Evolutionary conservation across 31 red algal species (phyloP).

Genomic region (Porphyra umbilicalis): DNA sequence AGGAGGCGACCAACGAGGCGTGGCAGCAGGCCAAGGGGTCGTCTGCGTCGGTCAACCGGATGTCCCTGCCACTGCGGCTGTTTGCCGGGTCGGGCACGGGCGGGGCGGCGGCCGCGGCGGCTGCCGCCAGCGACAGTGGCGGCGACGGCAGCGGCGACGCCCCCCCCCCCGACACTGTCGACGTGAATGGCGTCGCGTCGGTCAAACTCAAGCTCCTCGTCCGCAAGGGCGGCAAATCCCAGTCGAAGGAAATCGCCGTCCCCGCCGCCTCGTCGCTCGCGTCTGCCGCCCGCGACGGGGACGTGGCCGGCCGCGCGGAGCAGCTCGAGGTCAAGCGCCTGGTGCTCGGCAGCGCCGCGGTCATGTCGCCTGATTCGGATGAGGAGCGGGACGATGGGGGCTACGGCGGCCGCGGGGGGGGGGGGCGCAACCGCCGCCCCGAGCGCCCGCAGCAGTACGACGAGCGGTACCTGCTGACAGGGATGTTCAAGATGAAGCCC

Average conservation of each 20-base stretch:
- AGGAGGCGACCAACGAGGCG: neutral
- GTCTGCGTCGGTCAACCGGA: neutral
- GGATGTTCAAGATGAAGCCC: neutral
- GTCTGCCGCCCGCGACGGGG: slow-evolving; percentile 69
- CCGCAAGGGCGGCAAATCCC: slow-evolving; percentile 76
- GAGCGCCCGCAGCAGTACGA: neutral
- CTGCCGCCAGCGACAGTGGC: neutral
- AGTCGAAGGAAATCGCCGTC: slow-evolving; percentile 67
- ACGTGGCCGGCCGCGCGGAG: slow-evolving; percentile 56
- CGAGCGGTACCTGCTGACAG: neutral
- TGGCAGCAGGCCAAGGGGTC: neutral
- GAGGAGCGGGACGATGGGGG: slow-evolving; percentile 47
- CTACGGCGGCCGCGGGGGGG: neutral
- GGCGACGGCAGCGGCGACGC: neutral
- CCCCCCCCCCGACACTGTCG: neutral
- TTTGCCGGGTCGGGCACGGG: neutral
- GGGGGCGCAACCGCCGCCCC: neutral
- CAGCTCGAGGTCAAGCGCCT: slow-evolving; percentile 83
- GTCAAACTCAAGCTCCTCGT: slow-evolving; percentile 83
- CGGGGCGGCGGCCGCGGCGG: neutral
- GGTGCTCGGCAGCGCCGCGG: slow-evolving; percentile 69
- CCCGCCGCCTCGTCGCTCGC: slow-evolving; percentile 73
- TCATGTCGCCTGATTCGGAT: slow-evolving; percentile 57
- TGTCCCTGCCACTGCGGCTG: neutral
- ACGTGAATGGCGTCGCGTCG: slow-evolving; percentile 10